Conservation (phyloP, 2,329 filamentous ascomycete species). For the Penicillium occitanis region DNA sequence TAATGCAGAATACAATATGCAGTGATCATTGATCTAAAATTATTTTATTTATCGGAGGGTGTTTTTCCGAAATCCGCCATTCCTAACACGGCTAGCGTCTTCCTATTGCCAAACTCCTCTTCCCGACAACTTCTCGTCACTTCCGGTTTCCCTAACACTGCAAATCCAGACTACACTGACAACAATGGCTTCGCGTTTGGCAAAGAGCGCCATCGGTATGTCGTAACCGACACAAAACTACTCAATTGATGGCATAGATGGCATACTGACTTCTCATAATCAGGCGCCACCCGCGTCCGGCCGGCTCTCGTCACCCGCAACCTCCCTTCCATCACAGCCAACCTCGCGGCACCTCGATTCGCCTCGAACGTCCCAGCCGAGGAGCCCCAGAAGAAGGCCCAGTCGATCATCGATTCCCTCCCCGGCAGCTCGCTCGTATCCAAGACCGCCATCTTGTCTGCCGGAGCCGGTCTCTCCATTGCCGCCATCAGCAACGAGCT, state of each 20-base stretch:
- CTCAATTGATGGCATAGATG: slow-evolving; percentile 28
- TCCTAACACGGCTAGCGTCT: slow-evolving; percentile 37
- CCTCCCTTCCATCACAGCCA: slow-evolving; percentile 71
- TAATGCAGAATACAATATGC: background rate
- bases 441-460: slow-evolving; percentile 96
- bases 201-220: slow-evolving; percentile 92
- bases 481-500: slow-evolving; percentile 99
- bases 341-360: slow-evolving; percentile 66
- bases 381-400: slow-evolving; percentile 94
- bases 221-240: slow-evolving; percentile 37
- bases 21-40: background rate
- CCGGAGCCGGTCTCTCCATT: slow-evolving; percentile 82
- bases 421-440: slow-evolving; percentile 89
- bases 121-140: slow-evolving; percentile 43
- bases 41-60: slow-evolving; percentile 1
- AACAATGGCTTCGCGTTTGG: slow-evolving; percentile 97
- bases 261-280: slow-evolving; percentile 37
- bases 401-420: slow-evolving; percentile 89
- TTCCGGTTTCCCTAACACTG: slow-evolving; percentile 39
- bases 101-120: slow-evolving; percentile 37
- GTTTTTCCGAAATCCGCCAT: slow-evolving; percentile 26
- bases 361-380: slow-evolving; percentile 76
- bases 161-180: slow-evolving; percentile 54
- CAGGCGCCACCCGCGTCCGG: slow-evolving; percentile 89
- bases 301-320: slow-evolving; percentile 72